A percentile compares a stretch with the other conserved stretches of the same genome.
Evolutionary conservation across 495 filamentous ascomycete genomes (phyloP).

Genomic region (Penicillium coprophilum): DNA sequence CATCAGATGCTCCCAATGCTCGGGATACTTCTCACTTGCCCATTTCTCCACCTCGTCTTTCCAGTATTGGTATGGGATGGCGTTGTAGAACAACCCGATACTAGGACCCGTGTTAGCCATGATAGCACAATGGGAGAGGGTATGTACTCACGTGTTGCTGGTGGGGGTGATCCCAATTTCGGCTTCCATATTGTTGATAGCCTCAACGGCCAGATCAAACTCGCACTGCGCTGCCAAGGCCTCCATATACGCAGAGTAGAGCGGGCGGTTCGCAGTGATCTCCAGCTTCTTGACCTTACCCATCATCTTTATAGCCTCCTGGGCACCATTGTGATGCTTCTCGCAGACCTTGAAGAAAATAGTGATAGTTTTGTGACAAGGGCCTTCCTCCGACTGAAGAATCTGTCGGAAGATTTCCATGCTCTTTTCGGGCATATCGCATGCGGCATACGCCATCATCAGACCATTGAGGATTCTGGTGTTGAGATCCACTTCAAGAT

Average conservation of each 20-base stretch:
- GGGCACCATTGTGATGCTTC: constrained; percentile 57
- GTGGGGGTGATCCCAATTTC: constrained; percentile 65
- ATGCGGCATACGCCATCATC: constrained; percentile 79
- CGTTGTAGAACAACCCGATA: constrained; percentile 72
- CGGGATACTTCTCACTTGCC: constrained; percentile 64
- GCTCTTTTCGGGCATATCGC: constrained; percentile 60
- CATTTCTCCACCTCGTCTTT: constrained; percentile 71
- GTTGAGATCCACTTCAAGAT: constrained; percentile 70
- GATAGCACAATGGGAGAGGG: neutral
- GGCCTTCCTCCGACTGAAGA: constrained; percentile 72
- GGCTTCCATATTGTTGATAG: constrained; percentile 63
- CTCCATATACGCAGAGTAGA: constrained; percentile 73
- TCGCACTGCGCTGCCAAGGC: constrained; percentile 69
- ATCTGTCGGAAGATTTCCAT: constrained; percentile 83
- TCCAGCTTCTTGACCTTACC: constrained; percentile 69
- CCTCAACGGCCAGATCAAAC: constrained; percentile 60
- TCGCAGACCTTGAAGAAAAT: constrained; percentile 79
- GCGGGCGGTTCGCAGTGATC: constrained; percentile 65
- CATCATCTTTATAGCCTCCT: constrained; percentile 72
- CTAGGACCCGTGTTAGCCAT: constrained; percentile 45
- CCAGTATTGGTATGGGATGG: constrained; percentile 54
- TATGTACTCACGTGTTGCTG: constrained; percentile 63
- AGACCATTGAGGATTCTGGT: constrained; percentile 76
- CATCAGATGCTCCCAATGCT: constrained; percentile 62
- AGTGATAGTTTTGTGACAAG: constrained; percentile 71